Conservation (phyloP, 805 yeast genomes). For the Yamadazyma insecticola region DNA sequence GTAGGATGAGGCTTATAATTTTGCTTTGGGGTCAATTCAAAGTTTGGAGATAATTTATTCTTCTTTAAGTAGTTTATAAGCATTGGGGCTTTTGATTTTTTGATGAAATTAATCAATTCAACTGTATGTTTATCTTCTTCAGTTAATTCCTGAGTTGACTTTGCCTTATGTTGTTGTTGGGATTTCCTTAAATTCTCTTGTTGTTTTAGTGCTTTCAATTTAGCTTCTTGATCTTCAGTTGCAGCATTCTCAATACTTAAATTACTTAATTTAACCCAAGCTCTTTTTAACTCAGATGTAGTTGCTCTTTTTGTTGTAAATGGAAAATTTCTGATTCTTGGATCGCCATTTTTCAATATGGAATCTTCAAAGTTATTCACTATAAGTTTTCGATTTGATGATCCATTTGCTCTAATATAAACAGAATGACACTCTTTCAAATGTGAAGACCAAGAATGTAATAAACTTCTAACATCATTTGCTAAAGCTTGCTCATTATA, state of each 20-base stretch:
- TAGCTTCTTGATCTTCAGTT: conserved; percentile 30
- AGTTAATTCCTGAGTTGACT: conserved; percentile 11
- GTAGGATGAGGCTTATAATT: conserved; percentile 63
- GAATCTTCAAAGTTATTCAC: conserved; percentile 66
- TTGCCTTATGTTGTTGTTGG: conserved; percentile 11
- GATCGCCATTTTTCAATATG: conserved; percentile 48
- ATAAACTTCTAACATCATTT: conserved; percentile 68
- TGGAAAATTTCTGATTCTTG: conserved; percentile 68
- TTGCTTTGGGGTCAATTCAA: conserved; percentile 49
- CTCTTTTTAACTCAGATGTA: conserved; percentile 67
- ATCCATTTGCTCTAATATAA: conserved; percentile 78
- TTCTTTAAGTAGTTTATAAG: conserved; percentile 58
- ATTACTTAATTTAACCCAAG: conserved; percentile 77
- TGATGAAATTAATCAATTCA: conserved; percentile 57
- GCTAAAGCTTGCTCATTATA: conserved; percentile 82
- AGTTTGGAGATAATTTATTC: conserved; percentile 51
- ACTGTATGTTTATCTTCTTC: conserved; percentile 47
- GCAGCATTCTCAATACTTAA: conserved; percentile 55
- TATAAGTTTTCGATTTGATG: conserved; percentile 57
- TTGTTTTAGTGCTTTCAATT: conserved; percentile 15
- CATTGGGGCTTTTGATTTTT: conserved; percentile 74
- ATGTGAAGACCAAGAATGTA: conserved; percentile 60
- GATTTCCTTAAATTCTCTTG: conserved; percentile 12
- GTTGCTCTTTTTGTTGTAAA: conserved; percentile 91
- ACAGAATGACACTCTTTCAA: conserved; percentile 63